A percentile compares a stretch with the other conserved stretches of the same genome.
phyloP scores from a whole-genome alignment of 2,329 filamentous ascomycete genomes.

The Sodiomyces alkalinus region DNA sequence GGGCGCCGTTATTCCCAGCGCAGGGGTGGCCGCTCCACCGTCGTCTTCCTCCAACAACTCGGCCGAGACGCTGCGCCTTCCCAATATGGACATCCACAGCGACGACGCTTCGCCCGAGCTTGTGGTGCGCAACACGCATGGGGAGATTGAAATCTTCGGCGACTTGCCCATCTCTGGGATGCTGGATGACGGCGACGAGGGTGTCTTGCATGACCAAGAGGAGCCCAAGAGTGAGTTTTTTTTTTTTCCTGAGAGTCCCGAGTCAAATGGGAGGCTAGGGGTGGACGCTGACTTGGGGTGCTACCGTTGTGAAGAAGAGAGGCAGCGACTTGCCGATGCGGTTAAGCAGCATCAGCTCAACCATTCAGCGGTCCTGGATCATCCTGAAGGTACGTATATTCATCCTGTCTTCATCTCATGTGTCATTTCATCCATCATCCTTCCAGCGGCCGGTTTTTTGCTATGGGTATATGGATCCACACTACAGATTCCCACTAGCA shows the following conservation, averaged over 20 bases:
- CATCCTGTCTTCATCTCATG: too few species aligned
- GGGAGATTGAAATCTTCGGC: conserved; percentile 45
- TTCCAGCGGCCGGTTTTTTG: too few species aligned
- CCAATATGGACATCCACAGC: conserved; percentile 15
- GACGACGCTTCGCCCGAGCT: conserved; percentile 39
- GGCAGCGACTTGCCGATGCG: conserved; percentile 43
- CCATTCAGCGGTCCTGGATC: conserved; percentile 38
- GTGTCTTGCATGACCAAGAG: conserved; percentile 38
- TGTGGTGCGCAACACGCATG: conserved; percentile 46
- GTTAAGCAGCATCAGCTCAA: conserved; percentile 45
- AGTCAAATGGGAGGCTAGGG: conserved; percentile 11
- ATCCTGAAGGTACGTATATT: conserved; percentile 26
- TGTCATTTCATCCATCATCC: too few species aligned
- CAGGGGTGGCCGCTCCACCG: too few species aligned
- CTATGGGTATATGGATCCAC: too few species aligned
- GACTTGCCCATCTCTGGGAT: conserved; percentile 37
- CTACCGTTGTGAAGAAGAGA: conserved; percentile 29
- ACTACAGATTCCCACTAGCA: conserved; percentile 7
- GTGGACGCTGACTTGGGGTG: too few species aligned
- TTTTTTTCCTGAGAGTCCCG: not conserved
- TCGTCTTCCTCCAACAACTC: conserved; percentile 17
- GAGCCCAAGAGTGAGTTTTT: conserved; percentile 36
- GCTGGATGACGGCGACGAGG: conserved; percentile 39
- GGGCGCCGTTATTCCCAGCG: too few species aligned
- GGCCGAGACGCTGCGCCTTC: conserved; percentile 30